Base-by-base conservation (phyloP, 2,329 filamentous ascomycete genomes). In the Lachnellula cervina region DNA sequence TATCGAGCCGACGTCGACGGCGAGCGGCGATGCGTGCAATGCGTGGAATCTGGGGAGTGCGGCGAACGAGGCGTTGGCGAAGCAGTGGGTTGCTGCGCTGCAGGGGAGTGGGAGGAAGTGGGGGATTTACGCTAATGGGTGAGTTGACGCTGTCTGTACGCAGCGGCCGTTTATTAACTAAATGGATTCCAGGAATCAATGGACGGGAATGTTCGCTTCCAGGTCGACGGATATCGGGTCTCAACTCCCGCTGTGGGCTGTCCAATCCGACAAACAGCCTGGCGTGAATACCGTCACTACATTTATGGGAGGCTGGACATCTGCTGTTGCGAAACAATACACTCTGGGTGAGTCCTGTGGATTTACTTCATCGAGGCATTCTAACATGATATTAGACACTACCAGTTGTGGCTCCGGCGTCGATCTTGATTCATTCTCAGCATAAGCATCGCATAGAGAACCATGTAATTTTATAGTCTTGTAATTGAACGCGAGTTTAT, bases 121-220 rank as follows among this genome's bases (percentile, higher is more conserved):
- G 64, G 64, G 64, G 4, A 61, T 66, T 34, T 66, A 66, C 61
- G 64, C 60, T 4, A 66, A 66, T 55, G 60, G 54, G 63, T 65
- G 38, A 59, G 62, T 43, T 14, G 23, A 40, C n/a, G 6, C 4
- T 9, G 13, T 28, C 4, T 9, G 13, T 28, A 34, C 13, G 25
- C 14, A 28, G 28, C 8, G 28, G 28, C 3, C 28, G 2, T 28
- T 28, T 28, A 9, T 28, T 28, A 9, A 28, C 34, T 28, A 9
- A 28, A 21, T 55, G 19, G 32, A 16, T 28, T 37, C 17, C 50
- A 65, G 64, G 7, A 64, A 64, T 51, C 62, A 66, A 60, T 66
- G 64, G 64, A 61, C 57, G 2, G 42, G 47, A 0, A 66, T 66
- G 58, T 66, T 66, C 38, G 49, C 59, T 1, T 57, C 54, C 2